Evolutionary conservation across 495 filamentous ascomycete genomes (phyloP), one percentile per base, ranked within the genome.

Genomic region (Trichoderma orchidacearum): DNA sequence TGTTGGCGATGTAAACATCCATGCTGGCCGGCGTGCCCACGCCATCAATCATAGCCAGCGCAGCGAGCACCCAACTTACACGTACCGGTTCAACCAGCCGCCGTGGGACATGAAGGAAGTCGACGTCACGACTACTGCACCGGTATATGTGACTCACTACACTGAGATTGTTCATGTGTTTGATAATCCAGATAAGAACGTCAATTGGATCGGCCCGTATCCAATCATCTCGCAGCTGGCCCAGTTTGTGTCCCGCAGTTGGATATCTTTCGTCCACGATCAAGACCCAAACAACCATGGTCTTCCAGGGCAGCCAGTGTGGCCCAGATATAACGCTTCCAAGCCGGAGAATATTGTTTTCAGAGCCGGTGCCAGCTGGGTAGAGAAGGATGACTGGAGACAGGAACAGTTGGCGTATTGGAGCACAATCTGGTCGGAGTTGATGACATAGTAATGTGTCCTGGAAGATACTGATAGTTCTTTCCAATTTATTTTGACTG

Each of bases 111-210:
- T 56, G 9, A 41, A 53, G 7, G 55, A 64, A 27, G 36, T 56
- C 9, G 36, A 55, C 27, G 61, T 66, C 45, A 36, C 57, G 3
- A 58, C 58, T 17, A 60, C 59, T 7, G 54, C 63, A 3, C 62
- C 64, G 2, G 60, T 64, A 1, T 60, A 50, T 5, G 74, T 69
- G 1, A 74, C 72, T 8, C 79, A 83, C 59, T 81, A 80, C 60
- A 66, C 72, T 34, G 79, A 82, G 61, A 76, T 82, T 4, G 67
- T 76, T 0, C 81, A 79, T 62, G 79, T 82, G 3, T 82, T 82
- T 59, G 65, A 79, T 64, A 81, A 81, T 56, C 63, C 72, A 30
- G 61, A 66, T 25, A 53, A 54, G 15, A 36, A 57, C 21, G 36
- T 57, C 12, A 63, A 58, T 17, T 63, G 58, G 36, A 56, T 61